These are phyloP conservation scores for Aspergillus vadensis DNA, from an alignment of 2,329 filamentous ascomycete genomes.

Conservation along the genomic window DNA sequence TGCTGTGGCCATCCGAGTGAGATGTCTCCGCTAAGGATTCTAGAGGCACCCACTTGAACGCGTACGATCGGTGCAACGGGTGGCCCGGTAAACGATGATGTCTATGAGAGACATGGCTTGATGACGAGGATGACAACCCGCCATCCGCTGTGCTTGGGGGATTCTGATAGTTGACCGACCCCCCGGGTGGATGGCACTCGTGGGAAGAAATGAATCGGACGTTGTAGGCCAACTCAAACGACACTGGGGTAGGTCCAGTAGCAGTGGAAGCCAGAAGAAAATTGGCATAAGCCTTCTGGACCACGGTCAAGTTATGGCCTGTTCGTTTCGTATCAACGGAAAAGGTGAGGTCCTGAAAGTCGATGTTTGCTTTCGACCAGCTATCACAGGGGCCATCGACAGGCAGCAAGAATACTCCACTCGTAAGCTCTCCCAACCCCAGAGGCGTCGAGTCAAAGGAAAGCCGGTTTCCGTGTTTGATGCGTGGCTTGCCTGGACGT, in stretches of 20 bases:
- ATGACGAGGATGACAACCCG: conserved; percentile 7
- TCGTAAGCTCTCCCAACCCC: conserved; percentile 41
- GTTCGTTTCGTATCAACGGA: conserved; percentile 22
- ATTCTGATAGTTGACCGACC: conserved; percentile 25
- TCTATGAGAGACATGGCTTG: conserved; percentile 9
- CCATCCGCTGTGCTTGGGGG: background rate
- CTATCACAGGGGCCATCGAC: conserved; percentile 29
- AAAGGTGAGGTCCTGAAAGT: conserved; percentile 30
- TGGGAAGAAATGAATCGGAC: conserved; percentile 58
- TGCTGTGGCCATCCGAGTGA: background rate
- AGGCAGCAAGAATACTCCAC: conserved; percentile 42
- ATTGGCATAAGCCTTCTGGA: conserved; percentile 28
- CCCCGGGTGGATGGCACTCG: conserved; percentile 52
- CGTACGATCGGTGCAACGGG: conserved; percentile 40
- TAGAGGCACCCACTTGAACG: conserved; percentile 36
- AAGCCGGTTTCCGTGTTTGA: conserved; percentile 46
- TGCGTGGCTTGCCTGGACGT: conserved; percentile 41
- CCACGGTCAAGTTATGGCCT: conserved; percentile 20
- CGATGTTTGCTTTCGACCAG: conserved; percentile 17
- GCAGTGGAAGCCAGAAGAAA: conserved; percentile 27
- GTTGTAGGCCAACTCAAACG: conserved; percentile 51
- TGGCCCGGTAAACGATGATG: conserved; percentile 40
- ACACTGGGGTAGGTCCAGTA: conserved; percentile 23
- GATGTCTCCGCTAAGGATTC: conserved; percentile 21
- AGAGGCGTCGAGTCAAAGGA: conserved; percentile 44